These are phyloP conservation scores for Candida suzukii DNA, from an alignment of 805 yeast species.

Conservation along the genomic window DNA sequence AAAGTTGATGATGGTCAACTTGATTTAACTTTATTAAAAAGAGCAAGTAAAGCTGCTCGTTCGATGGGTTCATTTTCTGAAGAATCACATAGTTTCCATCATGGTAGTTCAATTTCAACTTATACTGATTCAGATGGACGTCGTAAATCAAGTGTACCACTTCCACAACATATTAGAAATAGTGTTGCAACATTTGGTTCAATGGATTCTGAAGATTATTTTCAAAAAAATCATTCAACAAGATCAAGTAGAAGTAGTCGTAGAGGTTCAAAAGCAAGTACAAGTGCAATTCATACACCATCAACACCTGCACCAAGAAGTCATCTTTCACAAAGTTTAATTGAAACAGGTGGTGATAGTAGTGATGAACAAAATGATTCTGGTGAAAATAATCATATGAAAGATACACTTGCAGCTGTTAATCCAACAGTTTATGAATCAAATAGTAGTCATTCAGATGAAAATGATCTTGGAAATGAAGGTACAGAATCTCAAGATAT, in stretches of 20 bases:
- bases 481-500: no score
- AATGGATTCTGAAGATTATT: background rate
- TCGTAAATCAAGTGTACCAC: background rate
- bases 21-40: constrained; percentile 46
- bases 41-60: constrained; percentile 30
- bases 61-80: constrained; percentile 8
- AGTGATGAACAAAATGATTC: constrained; percentile 5
- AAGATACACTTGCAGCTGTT: constrained; percentile 8
- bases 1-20: constrained; percentile 61
- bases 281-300: background rate
- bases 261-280: constrained; percentile 1
- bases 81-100: background rate
- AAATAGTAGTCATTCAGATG: constrained; percentile 1
- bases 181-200: constrained; percentile 4
- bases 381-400: constrained; percentile 7
- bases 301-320: background rate
- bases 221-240: background rate
- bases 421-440: constrained; percentile 3
- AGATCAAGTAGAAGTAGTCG: constrained; percentile 6
- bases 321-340: background rate
- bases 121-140: background rate
- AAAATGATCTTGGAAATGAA: background rate
- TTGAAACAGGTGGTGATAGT: background rate
- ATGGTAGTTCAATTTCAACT: constrained; percentile 1
- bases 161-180: constrained; percentile 4